Evolutionary conservation across 495 filamentous ascomycete species (phyloP), one percentile per base, ranked within the genome.

Genomic region (Ramalina peruviana): DNA sequence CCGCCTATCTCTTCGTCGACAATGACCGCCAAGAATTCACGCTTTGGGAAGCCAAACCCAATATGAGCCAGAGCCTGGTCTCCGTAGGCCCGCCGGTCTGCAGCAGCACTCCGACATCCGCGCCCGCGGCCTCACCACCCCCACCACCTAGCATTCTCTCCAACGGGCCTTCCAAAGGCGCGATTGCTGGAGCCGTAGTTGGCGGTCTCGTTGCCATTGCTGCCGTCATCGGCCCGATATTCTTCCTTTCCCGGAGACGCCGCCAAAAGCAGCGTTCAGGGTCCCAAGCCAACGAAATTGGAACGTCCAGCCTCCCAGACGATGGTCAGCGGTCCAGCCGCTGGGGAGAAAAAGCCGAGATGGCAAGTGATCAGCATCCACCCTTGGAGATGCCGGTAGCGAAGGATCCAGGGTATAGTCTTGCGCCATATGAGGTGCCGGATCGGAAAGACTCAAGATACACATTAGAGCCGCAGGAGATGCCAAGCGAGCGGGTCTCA

Each of bases 1-100:
- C 58, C 11, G 62, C 66, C 4, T 70, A 71, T 36, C 55, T 71
- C 7, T 55, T 65, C 38, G 63, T 71, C 25, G 57, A 70, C 38
- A 53, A 64, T 25, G 54, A 56, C 10, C 2, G 17, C 13, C 13
- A 36, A 13, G 11, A 49, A 42, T 57, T 50, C 39, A 49, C 54
- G 19, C 26, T 57, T 10, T 49, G 38, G 46, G 11, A 57, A 40
- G 40, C 44, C 6, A 19, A 36, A 43, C 19, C 52, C 26, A 49
- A 33, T 13, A 50, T 13, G 19, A 46, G 13, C 11, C 30, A 37
- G n/a, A 38, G 50, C 17, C 41, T 50, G n/a, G 38, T 44, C n/a
- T n/a, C 52, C 44, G 40, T 54, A 4, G 41, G 33, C 15, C 30
- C 47, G 26, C 42, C 48, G 10, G 42, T 23, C 7, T 54, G 52